Percentiles rank a stretch among this genome's conserved stretches.
Evolutionary conservation across 2,329 filamentous ascomycete species (phyloP).

Genomic region (Phaeosphaeria sp.): DNA sequence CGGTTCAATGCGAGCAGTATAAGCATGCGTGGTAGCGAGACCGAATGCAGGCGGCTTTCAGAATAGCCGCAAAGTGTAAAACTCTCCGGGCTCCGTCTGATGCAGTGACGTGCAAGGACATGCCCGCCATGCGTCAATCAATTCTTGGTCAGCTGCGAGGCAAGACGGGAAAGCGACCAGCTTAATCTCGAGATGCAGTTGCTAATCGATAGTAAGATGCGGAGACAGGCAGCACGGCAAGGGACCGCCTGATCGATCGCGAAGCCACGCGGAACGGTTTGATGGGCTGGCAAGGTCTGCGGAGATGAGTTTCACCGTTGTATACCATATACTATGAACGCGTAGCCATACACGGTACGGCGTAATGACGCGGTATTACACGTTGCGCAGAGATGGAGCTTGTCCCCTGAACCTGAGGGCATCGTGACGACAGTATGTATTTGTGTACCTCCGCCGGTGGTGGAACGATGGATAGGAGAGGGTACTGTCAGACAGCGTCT

Average conservation of each 20-base stretch:
- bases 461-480: conserved; percentile 8
- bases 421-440: neutral
- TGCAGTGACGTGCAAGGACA: neutral
- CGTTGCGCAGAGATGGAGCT: neutral
- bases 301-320: conserved; percentile 10
- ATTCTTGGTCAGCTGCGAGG: neutral
- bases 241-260: conserved; percentile 7
- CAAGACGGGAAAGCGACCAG: neutral
- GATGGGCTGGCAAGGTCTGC: conserved; percentile 14
- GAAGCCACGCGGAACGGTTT: conserved; percentile 14
- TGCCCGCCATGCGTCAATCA: neutral
- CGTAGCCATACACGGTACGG: neutral
- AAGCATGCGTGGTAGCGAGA: neutral
- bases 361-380: neutral
- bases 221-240: neutral
- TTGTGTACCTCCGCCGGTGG: neutral
- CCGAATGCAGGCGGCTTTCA: neutral
- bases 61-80: conserved; percentile 1
- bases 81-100: neutral
- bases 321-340: neutral
- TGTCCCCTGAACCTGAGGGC: neutral
- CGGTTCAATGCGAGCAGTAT: neutral
- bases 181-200: neutral
- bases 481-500: conserved; percentile 19
- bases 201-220: neutral